Conservation (phyloP, 2,329 filamentous ascomycete species). For the Talaromyces sp. region DNA sequence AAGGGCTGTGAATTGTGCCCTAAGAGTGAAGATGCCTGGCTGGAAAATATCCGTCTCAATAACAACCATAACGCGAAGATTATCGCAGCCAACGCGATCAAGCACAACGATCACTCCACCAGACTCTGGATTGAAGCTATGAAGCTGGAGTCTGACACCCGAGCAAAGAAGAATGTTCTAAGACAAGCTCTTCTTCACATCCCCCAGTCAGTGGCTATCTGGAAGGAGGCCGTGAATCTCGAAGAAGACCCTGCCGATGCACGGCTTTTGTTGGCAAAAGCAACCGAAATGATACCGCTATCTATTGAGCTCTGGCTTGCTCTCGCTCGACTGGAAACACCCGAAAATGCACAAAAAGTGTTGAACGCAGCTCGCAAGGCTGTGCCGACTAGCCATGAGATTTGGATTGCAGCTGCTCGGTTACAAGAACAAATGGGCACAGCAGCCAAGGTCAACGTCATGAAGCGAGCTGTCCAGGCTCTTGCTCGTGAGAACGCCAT, state of each 20-base stretch:
- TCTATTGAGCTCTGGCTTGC: constrained; percentile 95
- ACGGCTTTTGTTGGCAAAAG: constrained; percentile 82
- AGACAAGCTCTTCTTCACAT: constrained; percentile 88
- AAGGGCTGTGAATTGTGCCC: constrained; percentile 87
- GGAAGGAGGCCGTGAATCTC: constrained; percentile 95
- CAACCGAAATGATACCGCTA: constrained; percentile 88
- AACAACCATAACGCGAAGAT: constrained; percentile 91
- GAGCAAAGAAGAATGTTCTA: constrained; percentile 87
- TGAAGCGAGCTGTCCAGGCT: constrained; percentile 87
- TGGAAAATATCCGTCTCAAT: constrained; percentile 92
- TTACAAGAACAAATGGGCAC: constrained; percentile 87
- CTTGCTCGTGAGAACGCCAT: constrained; percentile 89
- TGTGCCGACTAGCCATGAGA: constrained; percentile 85
- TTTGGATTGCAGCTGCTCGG: constrained; percentile 92
- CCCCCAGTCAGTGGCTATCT: constrained; percentile 90
- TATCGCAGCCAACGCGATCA: constrained; percentile 88
- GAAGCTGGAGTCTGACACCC: constrained; percentile 75
- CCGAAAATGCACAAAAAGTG: constrained; percentile 89
- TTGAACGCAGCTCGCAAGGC: constrained; percentile 93
- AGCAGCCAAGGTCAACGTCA: constrained; percentile 75
- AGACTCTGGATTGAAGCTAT: constrained; percentile 93
- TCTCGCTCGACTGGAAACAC: constrained; percentile 79
- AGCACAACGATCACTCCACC: constrained; percentile 83
- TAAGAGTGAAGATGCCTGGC: constrained; percentile 90
- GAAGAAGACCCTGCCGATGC: constrained; percentile 89